A percentile compares a stretch with the other conserved stretches of the same genome.
Evolutionary conservation across 805 yeast genomes (phyloP).

Genomic region (Candida stauntonica): DNA sequence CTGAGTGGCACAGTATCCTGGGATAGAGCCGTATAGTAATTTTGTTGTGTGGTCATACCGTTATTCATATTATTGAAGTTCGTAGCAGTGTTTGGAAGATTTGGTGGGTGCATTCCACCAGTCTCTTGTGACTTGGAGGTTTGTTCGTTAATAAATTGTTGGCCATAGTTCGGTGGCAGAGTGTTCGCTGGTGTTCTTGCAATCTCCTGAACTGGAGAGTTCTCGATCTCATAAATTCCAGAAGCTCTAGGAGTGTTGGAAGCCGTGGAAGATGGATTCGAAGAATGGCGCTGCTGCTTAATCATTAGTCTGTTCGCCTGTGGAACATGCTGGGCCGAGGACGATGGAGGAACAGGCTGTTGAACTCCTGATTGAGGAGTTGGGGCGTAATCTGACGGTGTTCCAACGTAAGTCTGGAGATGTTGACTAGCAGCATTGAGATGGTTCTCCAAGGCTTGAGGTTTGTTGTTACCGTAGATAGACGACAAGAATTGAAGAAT

Average conservation of each 20-base stretch:
- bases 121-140: not conserved
- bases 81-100: not conserved
- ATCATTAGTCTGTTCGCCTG: too few relatives aligned
- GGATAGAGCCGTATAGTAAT: not conserved
- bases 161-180: slow-evolving; percentile 1
- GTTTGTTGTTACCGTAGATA: slow-evolving; percentile 34
- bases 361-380: too few relatives aligned
- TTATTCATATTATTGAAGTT: too few relatives aligned
- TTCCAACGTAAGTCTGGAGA: slow-evolving; percentile 3
- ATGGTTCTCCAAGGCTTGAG: slow-evolving; percentile 22
- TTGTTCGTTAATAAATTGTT: slow-evolving; percentile 2
- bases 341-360: not conserved
- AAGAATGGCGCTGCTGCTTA: slow-evolving; percentile 16
- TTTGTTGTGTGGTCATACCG: too few relatives aligned
- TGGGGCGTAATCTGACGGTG: too few relatives aligned
- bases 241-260: slow-evolving; percentile 4
- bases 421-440: slow-evolving; percentile 2
- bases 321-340: too few relatives aligned
- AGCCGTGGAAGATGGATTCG: slow-evolving; percentile 8
- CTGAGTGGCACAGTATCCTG: not conserved
- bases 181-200: slow-evolving; percentile 15
- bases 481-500: slow-evolving; percentile 85
- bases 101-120: not conserved
- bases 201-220: slow-evolving; percentile 24
- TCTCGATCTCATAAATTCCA: slow-evolving; percentile 6